These are phyloP conservation scores for Insectozyma bohioensis DNA, from an alignment of 1,139 yeast genomes.

Conservation along the genomic window DNA sequence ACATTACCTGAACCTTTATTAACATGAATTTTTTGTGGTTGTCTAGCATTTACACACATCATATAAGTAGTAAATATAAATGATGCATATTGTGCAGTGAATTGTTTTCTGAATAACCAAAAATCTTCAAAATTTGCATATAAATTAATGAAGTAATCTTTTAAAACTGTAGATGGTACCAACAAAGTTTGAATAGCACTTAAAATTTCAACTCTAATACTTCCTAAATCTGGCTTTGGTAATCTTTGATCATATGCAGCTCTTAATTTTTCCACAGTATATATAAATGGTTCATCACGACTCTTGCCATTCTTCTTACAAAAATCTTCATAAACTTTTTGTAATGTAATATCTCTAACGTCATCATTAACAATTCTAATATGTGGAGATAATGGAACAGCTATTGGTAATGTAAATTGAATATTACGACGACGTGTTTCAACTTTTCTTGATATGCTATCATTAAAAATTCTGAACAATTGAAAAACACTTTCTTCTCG, in stretches of 20 bases:
- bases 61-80: constrained; percentile 89
- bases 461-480: constrained; percentile 83
- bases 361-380: constrained; percentile 89
- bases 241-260: constrained; percentile 92
- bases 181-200: constrained; percentile 84
- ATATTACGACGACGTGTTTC: constrained; percentile 86
- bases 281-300: constrained; percentile 88
- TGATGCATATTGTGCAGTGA: constrained; percentile 94
- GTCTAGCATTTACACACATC: constrained; percentile 92
- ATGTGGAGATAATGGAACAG: constrained; percentile 93
- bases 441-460: constrained; percentile 74
- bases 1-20: constrained; percentile 83
- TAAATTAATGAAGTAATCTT: constrained; percentile 59
- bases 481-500: constrained; percentile 95
- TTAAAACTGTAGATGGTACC: constrained; percentile 83
- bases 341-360: constrained; percentile 74
- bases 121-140: constrained; percentile 87
- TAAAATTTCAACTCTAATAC: constrained; percentile 86
- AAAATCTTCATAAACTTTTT: constrained; percentile 83
- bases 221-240: constrained; percentile 89
- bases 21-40: constrained; percentile 89
- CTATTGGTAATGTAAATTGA: constrained; percentile 84
- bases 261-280: constrained; percentile 80
- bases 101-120: constrained; percentile 96
- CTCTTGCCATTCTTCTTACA: constrained; percentile 74